Evolutionary conservation across 306 rosid species (phyloP), one percentile per base, ranked within the genome.

Genomic region (Inga oerstediana): DNA sequence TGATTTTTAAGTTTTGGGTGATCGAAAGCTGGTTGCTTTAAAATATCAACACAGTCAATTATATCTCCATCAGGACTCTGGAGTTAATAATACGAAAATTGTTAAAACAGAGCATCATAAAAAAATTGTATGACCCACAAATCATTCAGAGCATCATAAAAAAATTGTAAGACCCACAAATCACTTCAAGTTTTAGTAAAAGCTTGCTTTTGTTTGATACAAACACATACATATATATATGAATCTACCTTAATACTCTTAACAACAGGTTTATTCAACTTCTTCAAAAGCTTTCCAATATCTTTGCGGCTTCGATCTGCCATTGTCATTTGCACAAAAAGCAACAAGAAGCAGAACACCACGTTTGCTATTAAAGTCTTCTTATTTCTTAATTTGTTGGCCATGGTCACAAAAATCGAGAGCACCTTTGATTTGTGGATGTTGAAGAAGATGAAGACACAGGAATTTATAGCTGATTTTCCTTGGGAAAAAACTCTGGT

Each of bases 31-130:
- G 64, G 64, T n/a, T 56, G 64, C 0, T 56, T 56, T 20, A 56
- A 56, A 56, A 56, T 56, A 56, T 56, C 24, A 2, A 56, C 64
- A 8, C 64, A 87, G 80, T 89, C 92, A 19, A 89, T 87, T 22
- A 87, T 82, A 84, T 89, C 92, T 22, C 91, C 92, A 84, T 88
- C 89, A 15, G 92, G 89, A 68, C 92, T 89, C 92, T 89, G 90
- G 46, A 72, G 59, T 54, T 68, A 48, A 4, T 13, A 41, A 49
- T 1, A 52, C 39, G 56, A 81, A 86, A 68, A 37, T 37, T 73
- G 70, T 54, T 17, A 54, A 39, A 10, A 37, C 39, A 13, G 3
- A 48, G 52, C 16, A 48, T 13, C 52, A 13, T 10, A 13, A 13
- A 48, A 48, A 46, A 46, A 48, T 12, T 13, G 17, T 3, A 48